These are phyloP conservation scores for Dactylellina leptospora DNA, from an alignment of 2,329 filamentous ascomycete species.

Conservation along the genomic window DNA sequence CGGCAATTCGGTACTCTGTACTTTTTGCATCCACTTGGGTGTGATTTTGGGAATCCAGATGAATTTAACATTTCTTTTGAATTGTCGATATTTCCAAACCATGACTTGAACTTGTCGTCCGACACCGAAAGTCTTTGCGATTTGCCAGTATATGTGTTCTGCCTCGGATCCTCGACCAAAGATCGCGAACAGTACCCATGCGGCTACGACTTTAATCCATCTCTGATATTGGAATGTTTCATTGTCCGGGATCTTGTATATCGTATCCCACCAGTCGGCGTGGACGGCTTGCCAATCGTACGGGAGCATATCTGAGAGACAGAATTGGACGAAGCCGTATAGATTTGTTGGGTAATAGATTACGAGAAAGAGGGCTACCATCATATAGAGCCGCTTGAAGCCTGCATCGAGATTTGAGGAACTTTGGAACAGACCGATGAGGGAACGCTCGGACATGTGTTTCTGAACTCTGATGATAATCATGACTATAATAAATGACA, in stretches of 20 bases:
- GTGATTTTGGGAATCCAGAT: slow-evolving; percentile 29
- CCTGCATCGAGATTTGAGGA: slow-evolving; percentile 68
- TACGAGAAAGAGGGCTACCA: slow-evolving; percentile 65
- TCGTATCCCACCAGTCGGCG: slow-evolving; percentile 63
- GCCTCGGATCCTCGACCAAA: slow-evolving; percentile 73
- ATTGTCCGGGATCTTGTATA: slow-evolving; percentile 63
- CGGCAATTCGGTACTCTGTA: not conserved
- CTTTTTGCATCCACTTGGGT: slow-evolving; percentile 21
- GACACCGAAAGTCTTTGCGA: slow-evolving; percentile 57
- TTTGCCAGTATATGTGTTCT: slow-evolving; percentile 65
- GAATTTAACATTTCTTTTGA: slow-evolving; percentile 15
- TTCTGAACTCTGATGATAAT: slow-evolving; percentile 69
- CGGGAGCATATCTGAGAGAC: slow-evolving; percentile 59
- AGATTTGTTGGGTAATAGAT: slow-evolving; percentile 66
- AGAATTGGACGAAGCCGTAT: slow-evolving; percentile 65
- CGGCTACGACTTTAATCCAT: slow-evolving; percentile 68
- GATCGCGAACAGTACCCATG: slow-evolving; percentile 69
- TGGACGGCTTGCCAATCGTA: slow-evolving; percentile 69
- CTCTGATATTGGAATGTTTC: slow-evolving; percentile 66
- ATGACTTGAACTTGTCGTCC: slow-evolving; percentile 4
- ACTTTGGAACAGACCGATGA: slow-evolving; percentile 65
- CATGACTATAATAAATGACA: no score
- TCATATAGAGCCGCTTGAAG: slow-evolving; percentile 70
- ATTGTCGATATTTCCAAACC: slow-evolving; percentile 18
- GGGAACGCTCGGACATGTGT: slow-evolving; percentile 69